A percentile compares a stretch with the other conserved stretches of the same genome.
Conservation (phyloP, 2,329 filamentous ascomycete species). For the Leptographium galeiforme region DNA sequence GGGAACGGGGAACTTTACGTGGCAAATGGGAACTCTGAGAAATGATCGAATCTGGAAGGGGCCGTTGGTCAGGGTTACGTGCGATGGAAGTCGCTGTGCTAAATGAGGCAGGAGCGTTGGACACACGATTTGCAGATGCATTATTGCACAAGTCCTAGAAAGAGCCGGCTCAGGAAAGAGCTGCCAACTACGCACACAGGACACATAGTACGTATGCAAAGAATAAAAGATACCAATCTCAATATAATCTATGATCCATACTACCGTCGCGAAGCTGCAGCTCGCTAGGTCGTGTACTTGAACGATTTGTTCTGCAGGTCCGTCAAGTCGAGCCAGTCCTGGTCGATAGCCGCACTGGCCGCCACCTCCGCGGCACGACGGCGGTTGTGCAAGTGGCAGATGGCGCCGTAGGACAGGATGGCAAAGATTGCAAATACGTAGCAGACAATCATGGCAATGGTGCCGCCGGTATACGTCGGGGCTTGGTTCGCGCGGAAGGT, state of each 20-base stretch:
- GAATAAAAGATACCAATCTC: too few relatives aligned
- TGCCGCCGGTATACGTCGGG: constrained; percentile 38
- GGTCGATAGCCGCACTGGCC: constrained; percentile 4
- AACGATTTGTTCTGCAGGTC: constrained; percentile 45
- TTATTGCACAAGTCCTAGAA: too few relatives aligned
- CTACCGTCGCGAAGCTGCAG: background rate
- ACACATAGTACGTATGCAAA: too few relatives aligned
- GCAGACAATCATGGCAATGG: constrained; percentile 19
- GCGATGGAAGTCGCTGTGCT: too few relatives aligned
- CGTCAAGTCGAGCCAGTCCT: constrained; percentile 36
- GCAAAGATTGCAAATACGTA: constrained; percentile 5
- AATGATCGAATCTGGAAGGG: too few relatives aligned
- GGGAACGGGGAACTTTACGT: too few relatives aligned
- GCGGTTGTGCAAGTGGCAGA: constrained; percentile 3
- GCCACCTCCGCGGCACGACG: background rate
- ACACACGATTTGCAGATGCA: too few relatives aligned
- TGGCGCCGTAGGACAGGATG: constrained; percentile 5
- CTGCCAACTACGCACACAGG: too few relatives aligned
- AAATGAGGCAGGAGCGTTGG: too few relatives aligned
- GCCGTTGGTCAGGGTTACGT: too few relatives aligned
- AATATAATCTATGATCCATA: too few relatives aligned
- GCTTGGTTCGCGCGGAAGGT: constrained; percentile 40
- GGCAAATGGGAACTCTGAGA: background rate
- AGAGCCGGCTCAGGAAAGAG: too few relatives aligned
- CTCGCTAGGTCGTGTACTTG: constrained; percentile 17